Conservation (phyloP, 768 basidiomycete species). For the Amanita inopinata region DNA sequence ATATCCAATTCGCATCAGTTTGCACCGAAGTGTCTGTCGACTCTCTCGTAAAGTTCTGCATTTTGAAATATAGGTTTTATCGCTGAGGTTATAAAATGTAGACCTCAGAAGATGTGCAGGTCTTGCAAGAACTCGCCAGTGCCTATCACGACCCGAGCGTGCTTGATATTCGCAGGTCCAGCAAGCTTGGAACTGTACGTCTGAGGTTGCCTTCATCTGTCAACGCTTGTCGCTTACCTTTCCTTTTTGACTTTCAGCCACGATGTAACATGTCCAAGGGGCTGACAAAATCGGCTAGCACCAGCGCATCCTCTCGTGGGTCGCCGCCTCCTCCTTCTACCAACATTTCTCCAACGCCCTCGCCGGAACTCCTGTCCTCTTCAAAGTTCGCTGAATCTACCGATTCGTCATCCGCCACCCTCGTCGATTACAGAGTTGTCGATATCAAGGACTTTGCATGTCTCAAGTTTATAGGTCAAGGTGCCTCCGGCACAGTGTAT, state of each 20-base stretch:
- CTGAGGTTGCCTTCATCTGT: too few relatives aligned
- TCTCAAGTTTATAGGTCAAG: constrained; percentile 10
- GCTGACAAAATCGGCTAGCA: too few relatives aligned
- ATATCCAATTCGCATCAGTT: too few relatives aligned
- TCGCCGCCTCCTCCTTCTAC: too few relatives aligned
- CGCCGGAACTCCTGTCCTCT: not conserved
- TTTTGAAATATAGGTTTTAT: too few relatives aligned
- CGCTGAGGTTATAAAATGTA: too few relatives aligned
- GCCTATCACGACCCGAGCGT: constrained; percentile 10
- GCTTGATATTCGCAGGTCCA: constrained; percentile 6
- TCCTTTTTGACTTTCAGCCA: not conserved
- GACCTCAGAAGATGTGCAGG: not conserved
- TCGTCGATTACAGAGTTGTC: not conserved
- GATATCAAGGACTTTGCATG: constrained; percentile 8
- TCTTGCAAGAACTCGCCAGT: not conserved
- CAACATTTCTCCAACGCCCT: not conserved
- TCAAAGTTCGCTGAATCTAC: not conserved
- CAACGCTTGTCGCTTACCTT: not conserved
- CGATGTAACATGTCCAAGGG: too few relatives aligned
- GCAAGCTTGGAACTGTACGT: not conserved
- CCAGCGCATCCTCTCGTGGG: too few relatives aligned
- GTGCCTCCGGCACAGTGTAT: constrained; percentile 11
- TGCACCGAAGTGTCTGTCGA: too few relatives aligned
- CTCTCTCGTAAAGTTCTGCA: too few relatives aligned
- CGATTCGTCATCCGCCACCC: not conserved